These are phyloP conservation scores for Acidomyces sp. DNA, from an alignment of 495 filamentous ascomycete genomes.

Conservation along the genomic window DNA sequence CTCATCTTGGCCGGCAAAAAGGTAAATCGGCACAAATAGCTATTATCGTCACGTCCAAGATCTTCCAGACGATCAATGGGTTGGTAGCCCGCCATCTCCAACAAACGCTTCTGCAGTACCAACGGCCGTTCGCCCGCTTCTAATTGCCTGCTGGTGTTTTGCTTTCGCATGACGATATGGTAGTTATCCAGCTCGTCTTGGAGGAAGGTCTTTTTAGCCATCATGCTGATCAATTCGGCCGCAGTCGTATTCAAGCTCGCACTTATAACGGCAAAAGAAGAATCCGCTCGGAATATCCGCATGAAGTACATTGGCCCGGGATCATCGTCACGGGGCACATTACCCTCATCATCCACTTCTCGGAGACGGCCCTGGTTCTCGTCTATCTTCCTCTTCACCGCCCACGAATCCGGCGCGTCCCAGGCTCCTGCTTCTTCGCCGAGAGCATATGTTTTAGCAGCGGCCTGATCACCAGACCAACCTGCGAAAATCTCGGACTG, in stretches of 20 bases:
- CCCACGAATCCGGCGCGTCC: constrained; percentile 91
- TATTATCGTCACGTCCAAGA: constrained; percentile 94
- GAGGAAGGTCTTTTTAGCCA: constrained; percentile 83
- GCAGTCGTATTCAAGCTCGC: constrained; percentile 70
- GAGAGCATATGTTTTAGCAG: constrained; percentile 4
- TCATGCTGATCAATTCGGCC: constrained; percentile 63
- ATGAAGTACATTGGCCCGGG: constrained; percentile 68
- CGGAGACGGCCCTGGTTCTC: constrained; percentile 45
- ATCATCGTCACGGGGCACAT: constrained; percentile 48
- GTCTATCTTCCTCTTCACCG: constrained; percentile 55
- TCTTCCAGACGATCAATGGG: constrained; percentile 79
- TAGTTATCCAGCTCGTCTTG: constrained; percentile 84
- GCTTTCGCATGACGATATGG: constrained; percentile 87
- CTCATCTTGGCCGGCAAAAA: constrained; percentile 80
- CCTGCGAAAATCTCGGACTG: constrained; percentile 37
- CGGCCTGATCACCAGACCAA: constrained; percentile 37
- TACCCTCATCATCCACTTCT: constrained; percentile 48
- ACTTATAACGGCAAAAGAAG: constrained; percentile 83
- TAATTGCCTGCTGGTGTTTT: constrained; percentile 75
- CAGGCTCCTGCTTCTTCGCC: constrained; percentile 39
- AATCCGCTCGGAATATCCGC: constrained; percentile 87
- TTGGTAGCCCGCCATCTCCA: constrained; percentile 89
- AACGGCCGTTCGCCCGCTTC: constrained; percentile 68
- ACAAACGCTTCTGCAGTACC: constrained; percentile 78
- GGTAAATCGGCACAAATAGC: constrained; percentile 88